phyloP scores from a whole-genome alignment of 75 land plant genomes.

The Sequoiadendron giganteum region DNA sequence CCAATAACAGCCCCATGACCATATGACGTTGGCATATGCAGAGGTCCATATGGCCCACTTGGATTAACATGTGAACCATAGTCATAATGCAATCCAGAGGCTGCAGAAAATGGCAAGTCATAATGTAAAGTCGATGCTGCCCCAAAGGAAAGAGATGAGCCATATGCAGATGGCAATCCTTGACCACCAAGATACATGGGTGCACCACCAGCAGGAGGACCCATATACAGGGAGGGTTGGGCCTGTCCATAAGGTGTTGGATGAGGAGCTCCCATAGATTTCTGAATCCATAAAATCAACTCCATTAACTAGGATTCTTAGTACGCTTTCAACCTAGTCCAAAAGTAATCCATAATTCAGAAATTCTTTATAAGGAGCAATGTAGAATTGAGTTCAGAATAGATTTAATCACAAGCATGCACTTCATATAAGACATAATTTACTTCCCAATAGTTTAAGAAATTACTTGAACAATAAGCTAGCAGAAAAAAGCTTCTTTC shows the following conservation, averaged over 20 bases:
- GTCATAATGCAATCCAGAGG: slow-evolving; percentile 65
- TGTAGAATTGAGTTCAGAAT: not conserved
- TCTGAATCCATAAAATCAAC: not conserved
- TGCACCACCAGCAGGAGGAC: slow-evolving; percentile 9
- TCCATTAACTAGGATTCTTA: not conserved
- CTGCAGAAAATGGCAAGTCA: slow-evolving; percentile 3
- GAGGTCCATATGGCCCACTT: slow-evolving; percentile 64
- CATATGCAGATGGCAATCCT: slow-evolving; percentile 13
- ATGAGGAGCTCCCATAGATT: slow-evolving; percentile 5
- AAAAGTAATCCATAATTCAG: not conserved
- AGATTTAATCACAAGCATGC: not conserved
- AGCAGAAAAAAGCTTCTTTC: not conserved
- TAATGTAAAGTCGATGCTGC: slow-evolving; percentile 8
- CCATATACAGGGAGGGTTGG: slow-evolving; percentile 10
- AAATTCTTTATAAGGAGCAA: not conserved
- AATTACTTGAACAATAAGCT: not conserved
- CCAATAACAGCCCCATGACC: slow-evolving; percentile 65
- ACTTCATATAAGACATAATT: not conserved
- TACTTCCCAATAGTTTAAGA: not conserved
- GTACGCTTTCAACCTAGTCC: not conserved
- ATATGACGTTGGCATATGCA: slow-evolving; percentile 62
- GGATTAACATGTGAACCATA: slow-evolving; percentile 61
- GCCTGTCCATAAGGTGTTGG: slow-evolving; percentile 7
- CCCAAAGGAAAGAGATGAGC: slow-evolving; percentile 9
- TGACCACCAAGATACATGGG: slow-evolving; percentile 12